Evolutionary conservation across 352 stramenopile species (phyloP).

Genomic region (Globisporangium heterothallicum): DNA sequence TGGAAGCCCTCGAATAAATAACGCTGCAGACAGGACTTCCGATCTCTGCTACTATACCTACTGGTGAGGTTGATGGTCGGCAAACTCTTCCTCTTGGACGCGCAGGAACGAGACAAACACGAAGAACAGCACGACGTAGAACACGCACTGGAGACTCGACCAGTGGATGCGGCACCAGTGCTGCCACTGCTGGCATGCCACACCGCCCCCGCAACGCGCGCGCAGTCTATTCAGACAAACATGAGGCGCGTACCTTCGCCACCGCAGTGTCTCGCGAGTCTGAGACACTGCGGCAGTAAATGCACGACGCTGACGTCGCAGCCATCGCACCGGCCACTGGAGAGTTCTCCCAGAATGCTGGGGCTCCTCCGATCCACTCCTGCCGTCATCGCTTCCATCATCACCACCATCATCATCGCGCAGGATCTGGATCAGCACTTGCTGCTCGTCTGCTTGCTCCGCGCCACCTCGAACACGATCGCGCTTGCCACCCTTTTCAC

Average conservation of each 20-base stretch:
- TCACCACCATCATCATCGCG: neutral
- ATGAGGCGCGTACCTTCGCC: neutral
- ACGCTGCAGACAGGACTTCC: too few relatives aligned
- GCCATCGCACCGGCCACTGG: neutral
- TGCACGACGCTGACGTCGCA: neutral
- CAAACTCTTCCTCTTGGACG: conserved; percentile 55
- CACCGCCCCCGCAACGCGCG: neutral
- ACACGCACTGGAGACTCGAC: conserved; percentile 45
- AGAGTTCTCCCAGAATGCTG: neutral
- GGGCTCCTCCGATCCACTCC: neutral
- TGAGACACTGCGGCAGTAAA: too few relatives aligned
- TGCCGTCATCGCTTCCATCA: neutral
- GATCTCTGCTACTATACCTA: too few relatives aligned
- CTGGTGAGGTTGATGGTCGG: conserved; percentile 11
- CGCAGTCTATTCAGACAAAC: conserved; percentile 1
- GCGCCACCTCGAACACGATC: too few relatives aligned
- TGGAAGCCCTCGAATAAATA: too few relatives aligned
- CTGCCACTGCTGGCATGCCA: conserved; percentile 27
- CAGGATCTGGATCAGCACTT: conserved; percentile 18
- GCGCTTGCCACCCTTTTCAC: neutral
- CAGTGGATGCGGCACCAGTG: conserved; percentile 56
- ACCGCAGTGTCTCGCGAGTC: neutral
- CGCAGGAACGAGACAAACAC: conserved; percentile 58
- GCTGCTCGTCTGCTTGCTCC: conserved; percentile 5
- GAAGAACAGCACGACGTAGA: conserved; percentile 60